phyloP scores from a whole-genome alignment of 176 grass and related monocot species.

The Raddia distichophylla region DNA sequence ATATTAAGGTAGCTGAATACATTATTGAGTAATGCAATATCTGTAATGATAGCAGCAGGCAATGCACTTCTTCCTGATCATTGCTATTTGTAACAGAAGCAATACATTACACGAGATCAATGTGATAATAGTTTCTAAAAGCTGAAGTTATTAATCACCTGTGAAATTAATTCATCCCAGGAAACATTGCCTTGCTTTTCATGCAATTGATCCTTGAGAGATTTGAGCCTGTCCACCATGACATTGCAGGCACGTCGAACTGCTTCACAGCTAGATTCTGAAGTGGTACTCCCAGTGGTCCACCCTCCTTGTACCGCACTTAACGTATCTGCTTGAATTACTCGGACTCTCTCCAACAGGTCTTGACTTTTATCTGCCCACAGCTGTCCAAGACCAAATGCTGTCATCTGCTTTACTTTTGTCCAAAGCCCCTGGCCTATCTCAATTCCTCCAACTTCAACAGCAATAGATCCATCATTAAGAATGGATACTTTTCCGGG shows the following conservation, averaged over 20 bases:
- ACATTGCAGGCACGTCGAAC: conserved; percentile 69
- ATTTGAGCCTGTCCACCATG: conserved; percentile 72
- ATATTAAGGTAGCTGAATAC: conserved; percentile 23
- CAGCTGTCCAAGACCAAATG: conserved; percentile 80
- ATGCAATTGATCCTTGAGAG: conserved; percentile 76
- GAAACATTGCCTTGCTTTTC: conserved; percentile 54
- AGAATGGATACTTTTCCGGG: conserved; percentile 89
- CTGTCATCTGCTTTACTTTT: conserved; percentile 93
- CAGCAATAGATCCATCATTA: conserved; percentile 83
- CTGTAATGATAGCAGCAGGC: neutral
- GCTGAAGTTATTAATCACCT: conserved; percentile 51
- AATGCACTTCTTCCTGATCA: neutral
- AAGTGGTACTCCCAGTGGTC: conserved; percentile 92
- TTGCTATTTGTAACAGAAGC: neutral
- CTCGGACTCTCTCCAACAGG: conserved; percentile 68
- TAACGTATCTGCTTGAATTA: conserved; percentile 89
- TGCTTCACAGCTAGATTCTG: conserved; percentile 88
- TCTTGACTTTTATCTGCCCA: conserved; percentile 63
- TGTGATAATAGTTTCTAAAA: conserved; percentile 19
- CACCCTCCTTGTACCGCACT: conserved; percentile 87
- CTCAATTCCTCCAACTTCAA: conserved; percentile 99
- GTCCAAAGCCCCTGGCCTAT: conserved; percentile 96
- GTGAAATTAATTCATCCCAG: conserved; percentile 72
- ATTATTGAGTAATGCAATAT: neutral
- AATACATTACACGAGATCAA: neutral